Conservation (phyloP, 495 filamentous ascomycete genomes). For the Penicillium turbatum region DNA sequence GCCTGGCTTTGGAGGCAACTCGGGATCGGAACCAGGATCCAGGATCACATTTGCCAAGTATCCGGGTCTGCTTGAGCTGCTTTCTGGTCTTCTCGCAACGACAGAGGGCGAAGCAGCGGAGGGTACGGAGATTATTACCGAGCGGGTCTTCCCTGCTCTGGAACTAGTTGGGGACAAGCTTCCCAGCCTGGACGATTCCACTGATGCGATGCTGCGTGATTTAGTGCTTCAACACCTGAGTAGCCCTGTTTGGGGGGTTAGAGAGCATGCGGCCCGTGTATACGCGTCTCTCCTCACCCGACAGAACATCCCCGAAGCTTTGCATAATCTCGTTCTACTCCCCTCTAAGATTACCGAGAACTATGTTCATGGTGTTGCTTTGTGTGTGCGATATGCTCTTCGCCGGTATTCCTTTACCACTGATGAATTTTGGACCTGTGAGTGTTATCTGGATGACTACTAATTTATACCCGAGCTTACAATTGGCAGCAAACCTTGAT, state of each 20-base stretch:
- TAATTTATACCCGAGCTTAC: neutral
- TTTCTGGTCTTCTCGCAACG: constrained; percentile 60
- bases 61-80: constrained; percentile 60
- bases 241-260: constrained; percentile 80
- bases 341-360: constrained; percentile 48
- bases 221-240: constrained; percentile 47
- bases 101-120: constrained; percentile 32
- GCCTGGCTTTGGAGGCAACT: constrained; percentile 39
- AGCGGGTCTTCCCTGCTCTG: constrained; percentile 82
- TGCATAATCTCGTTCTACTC: constrained; percentile 44
- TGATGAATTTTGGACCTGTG: constrained; percentile 29
- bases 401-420: constrained; percentile 34
- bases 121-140: constrained; percentile 47
- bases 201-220: constrained; percentile 31
- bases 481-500: constrained; percentile 24
- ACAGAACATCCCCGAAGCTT: constrained; percentile 45
- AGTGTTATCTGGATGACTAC: neutral
- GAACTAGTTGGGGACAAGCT: constrained; percentile 65
- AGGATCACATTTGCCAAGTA: constrained; percentile 58
- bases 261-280: constrained; percentile 84
- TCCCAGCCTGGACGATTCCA: constrained; percentile 30
- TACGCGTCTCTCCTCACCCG: constrained; percentile 60
- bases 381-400: constrained; percentile 50
- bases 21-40: constrained; percentile 40
- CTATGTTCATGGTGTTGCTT: constrained; percentile 56